Evolutionary conservation across 1,284 basidiomycete genomes (phyloP), one percentile per base, ranked within the genome.

Genomic region (Fomitopsis schrenkii): DNA sequence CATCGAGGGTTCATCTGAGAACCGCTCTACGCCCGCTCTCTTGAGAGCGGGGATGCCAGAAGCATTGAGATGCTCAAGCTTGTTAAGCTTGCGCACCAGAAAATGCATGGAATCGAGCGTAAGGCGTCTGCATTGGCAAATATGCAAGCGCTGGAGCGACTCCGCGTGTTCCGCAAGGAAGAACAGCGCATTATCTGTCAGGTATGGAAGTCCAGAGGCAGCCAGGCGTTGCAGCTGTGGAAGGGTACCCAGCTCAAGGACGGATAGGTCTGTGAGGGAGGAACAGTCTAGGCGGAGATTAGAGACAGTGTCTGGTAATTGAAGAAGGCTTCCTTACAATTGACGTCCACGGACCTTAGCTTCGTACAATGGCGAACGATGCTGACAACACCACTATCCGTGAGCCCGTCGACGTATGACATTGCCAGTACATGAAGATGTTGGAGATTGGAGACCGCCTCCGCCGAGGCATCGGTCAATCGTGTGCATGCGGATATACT

Each of bases 81-180:
- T 79, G 46, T 77, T 75, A 28, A 92, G 77, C 59, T 83, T 79
- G 65, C 85, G 85, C 61, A 97, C 74, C 14, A 97, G 76, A 62
- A 86, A 82, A 63, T 94, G 90, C 44, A 96, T 79, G 2, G 93
- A 92, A 26, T 87, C 84, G 36, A 97, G 83, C 14, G 89, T 86
- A 61, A 98, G 79, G 59, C 88, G 84, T 64, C 91, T 88, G 77
- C 95, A 98, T 74, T 95, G 95, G 15, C 92, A 93, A 12, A 98
- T 76, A 70, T 97, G 92, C 50, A 97, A 83, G 14, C 94, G 85
- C 70, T 95, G 92, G 62, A 98, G 78, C 17, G 82, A 83, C 50
- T 80, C 75, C 61, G 83, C 74, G 79, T 93, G 83, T 66, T 87
- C 91, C 66, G 83, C 81, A 3, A 87, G 74, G 64, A 86, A 77